Percentiles rank a stretch among this genome's conserved stretches.
These are phyloP conservation scores for Eutypella sp. DNA, from an alignment of 2,329 filamentous ascomycete species.

Conservation along the genomic window DNA sequence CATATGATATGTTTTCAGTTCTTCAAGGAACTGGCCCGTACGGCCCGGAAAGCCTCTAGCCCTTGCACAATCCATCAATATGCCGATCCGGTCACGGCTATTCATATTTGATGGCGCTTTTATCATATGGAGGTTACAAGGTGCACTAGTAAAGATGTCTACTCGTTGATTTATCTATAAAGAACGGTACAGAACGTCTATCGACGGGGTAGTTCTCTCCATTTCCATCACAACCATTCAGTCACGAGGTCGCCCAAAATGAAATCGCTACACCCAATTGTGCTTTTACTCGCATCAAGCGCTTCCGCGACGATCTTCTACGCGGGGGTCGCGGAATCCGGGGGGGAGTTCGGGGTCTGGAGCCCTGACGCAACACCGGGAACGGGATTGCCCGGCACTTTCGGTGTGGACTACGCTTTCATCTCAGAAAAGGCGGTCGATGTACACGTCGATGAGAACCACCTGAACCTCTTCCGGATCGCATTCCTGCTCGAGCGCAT, in stretches of 20 bases:
- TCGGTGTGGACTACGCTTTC: conserved; percentile 46
- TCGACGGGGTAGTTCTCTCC: no score
- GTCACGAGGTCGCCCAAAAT: not conserved
- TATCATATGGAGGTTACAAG: no score
- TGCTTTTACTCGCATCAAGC: no score
- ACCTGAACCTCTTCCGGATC: conserved; percentile 43
- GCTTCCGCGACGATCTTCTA: conserved; percentile 41
- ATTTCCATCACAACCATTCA: not conserved
- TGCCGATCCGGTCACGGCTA: no score
- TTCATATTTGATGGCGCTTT: no score
- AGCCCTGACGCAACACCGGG: conserved; percentile 30
- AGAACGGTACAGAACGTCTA: no score
- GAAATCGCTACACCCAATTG: not conserved
- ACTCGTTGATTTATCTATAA: no score
- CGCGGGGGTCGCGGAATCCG: conserved; percentile 42
- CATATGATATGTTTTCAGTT: no score
- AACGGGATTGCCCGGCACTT: conserved; percentile 42
- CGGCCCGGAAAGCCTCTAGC: no score
- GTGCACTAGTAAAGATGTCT: no score
- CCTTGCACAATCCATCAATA: no score
- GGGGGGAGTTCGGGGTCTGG: conserved; percentile 43
- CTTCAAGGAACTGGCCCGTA: no score
- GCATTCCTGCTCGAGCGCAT: conserved; percentile 48
- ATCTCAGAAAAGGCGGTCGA: conserved; percentile 41
- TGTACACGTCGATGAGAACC: conserved; percentile 40